A percentile compares a stretch with the other conserved stretches of the same genome.
phyloP scores from a whole-genome alignment of 352 stramenopile species.

The Peronospora farinosa region DNA sequence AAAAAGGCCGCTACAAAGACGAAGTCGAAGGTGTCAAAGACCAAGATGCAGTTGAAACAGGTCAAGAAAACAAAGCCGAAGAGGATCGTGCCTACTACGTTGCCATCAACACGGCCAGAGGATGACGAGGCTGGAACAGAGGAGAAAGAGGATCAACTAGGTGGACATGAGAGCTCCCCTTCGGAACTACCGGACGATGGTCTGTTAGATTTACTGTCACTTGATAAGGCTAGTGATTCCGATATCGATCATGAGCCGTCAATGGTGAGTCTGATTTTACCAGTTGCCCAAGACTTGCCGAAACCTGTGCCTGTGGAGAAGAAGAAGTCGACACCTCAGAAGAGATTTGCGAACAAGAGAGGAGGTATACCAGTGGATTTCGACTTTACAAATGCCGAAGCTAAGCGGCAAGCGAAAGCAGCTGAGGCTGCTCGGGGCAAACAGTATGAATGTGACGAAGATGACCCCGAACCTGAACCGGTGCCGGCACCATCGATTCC shows the following conservation, averaged over 20 bases:
- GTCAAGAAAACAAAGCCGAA: constrained; percentile 14
- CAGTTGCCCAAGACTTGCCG: constrained; percentile 26
- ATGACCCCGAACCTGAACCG: constrained; percentile 18
- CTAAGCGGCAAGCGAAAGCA: constrained; percentile 28
- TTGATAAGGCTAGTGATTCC: constrained; percentile 53
- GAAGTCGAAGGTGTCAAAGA: constrained; percentile 10
- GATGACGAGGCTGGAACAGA: constrained; percentile 9
- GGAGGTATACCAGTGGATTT: constrained; percentile 34
- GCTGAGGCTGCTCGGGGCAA: constrained; percentile 17
- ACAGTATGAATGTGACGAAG: constrained; percentile 21
- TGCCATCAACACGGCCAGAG: constrained; percentile 12
- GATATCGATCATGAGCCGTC: constrained; percentile 43
- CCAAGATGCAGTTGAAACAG: constrained; percentile 11
- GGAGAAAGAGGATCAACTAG: constrained; percentile 19
- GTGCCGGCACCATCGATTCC: constrained; percentile 11
- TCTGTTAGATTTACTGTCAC: constrained; percentile 48
- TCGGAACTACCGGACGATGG: constrained; percentile 37
- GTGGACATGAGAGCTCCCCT: constrained; percentile 15
- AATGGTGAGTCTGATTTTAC: constrained; percentile 49
- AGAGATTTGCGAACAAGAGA: constrained; percentile 23
- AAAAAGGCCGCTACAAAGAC: constrained; percentile 1
- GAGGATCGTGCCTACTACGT: constrained; percentile 15
- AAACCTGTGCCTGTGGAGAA: constrained; percentile 23
- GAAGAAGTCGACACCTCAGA: constrained; percentile 20
- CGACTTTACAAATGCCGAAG: constrained; percentile 44